phyloP scores from a whole-genome alignment of 805 yeast genomes.

The Debaryomyces tyrocola region DNA sequence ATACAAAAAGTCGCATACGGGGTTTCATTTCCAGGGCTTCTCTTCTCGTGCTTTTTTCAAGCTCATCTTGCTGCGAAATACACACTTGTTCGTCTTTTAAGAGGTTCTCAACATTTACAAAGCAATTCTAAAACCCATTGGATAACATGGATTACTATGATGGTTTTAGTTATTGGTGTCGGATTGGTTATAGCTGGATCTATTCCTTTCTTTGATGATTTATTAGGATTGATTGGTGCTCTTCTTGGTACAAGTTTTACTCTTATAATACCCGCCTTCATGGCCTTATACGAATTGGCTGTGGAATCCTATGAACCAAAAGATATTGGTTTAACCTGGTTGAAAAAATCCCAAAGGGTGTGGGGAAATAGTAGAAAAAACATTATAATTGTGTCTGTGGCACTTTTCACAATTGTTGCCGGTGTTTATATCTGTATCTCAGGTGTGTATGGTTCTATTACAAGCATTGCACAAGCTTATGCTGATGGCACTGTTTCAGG shows the following conservation, averaged over 20 bases:
- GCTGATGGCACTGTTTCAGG: conserved; percentile 7
- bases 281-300: conserved; percentile 9
- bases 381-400: no score
- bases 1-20: conserved; percentile 9
- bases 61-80: conserved; percentile 12
- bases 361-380: background rate
- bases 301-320: conserved; percentile 1
- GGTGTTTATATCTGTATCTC: conserved; percentile 9
- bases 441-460: conserved; percentile 8
- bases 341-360: background rate
- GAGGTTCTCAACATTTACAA: conserved; percentile 8
- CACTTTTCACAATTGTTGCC: conserved; percentile 1
- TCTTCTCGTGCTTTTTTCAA: conserved; percentile 10
- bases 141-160: conserved; percentile 9
- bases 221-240: conserved; percentile 11
- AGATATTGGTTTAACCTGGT: conserved; percentile 1
- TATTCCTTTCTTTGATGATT: conserved; percentile 11
- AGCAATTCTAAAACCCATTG: conserved; percentile 9
- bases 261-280: conserved; percentile 9
- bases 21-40: conserved; percentile 9
- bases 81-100: conserved; percentile 9
- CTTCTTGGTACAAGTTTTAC: conserved; percentile 8
- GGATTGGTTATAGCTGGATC: conserved; percentile 12
- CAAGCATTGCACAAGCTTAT: conserved; percentile 7
- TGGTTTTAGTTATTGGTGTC: conserved; percentile 5